phyloP scores from a whole-genome alignment of 164 flowering plant genomes.

The Stephania japonica region DNA sequence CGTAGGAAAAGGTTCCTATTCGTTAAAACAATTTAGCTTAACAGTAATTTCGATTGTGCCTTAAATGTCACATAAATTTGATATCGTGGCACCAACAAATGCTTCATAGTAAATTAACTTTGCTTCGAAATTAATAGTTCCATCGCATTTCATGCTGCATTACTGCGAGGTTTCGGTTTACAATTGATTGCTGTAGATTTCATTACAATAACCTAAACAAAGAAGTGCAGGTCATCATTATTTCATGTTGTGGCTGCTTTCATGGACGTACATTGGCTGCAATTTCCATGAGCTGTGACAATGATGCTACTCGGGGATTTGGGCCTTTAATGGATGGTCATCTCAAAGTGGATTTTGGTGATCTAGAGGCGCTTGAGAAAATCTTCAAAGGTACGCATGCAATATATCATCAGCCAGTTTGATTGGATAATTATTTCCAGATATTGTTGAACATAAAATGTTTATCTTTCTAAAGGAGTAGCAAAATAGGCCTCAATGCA shows the following conservation, averaged over 20 bases:
- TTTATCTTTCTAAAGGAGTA: not conserved
- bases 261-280: conserved; percentile 94
- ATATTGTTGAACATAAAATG: not conserved
- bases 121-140: not conserved
- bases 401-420: not conserved
- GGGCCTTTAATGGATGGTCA: conserved; percentile 88
- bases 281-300: conserved; percentile 99
- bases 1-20: not conserved
- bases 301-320: conserved; percentile 95
- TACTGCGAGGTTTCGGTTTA: not conserved
- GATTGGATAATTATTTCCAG: not conserved
- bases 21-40: not conserved
- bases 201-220: not conserved
- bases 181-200: not conserved
- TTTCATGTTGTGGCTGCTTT: conserved; percentile 98
- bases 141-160: not conserved
- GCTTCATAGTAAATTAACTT: not conserved
- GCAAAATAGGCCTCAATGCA: not conserved
- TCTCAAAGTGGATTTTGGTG: conserved; percentile 93
- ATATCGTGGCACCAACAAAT: not conserved
- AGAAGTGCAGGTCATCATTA: conserved; percentile 70
- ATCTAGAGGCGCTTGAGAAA: conserved; percentile 69
- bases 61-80: not conserved
- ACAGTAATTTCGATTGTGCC: not conserved
- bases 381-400: conserved; percentile 56